These are phyloP conservation scores for Candida jianshihensis DNA, from an alignment of 805 yeast species.

Conservation along the genomic window DNA sequence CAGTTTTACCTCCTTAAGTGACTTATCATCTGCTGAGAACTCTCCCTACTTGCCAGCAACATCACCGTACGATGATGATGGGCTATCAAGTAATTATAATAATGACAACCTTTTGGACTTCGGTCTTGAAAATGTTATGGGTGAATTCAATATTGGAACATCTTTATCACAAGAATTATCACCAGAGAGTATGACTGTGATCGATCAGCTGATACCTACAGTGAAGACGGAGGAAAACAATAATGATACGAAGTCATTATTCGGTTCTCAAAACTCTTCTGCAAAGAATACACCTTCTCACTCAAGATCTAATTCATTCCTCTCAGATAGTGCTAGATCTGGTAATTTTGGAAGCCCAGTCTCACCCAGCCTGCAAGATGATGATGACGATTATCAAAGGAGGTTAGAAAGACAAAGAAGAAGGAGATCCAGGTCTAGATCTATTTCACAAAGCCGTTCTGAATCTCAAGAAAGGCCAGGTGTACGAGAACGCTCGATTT, in stretches of 20 bases:
- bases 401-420: slow-evolving; percentile 29
- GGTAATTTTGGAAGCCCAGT: slow-evolving; percentile 12
- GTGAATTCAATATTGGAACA: slow-evolving; percentile 2
- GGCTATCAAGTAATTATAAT: slow-evolving; percentile 1
- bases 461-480: too few species aligned
- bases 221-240: too few species aligned
- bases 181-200: slow-evolving; percentile 24
- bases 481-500: slow-evolving; percentile 23
- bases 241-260: slow-evolving; percentile 43
- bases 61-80: slow-evolving; percentile 17
- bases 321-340: slow-evolving; percentile 19
- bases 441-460: slow-evolving; percentile 20
- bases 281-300: slow-evolving; percentile 29
- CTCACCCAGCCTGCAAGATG: slow-evolving; percentile 10
- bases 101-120: slow-evolving; percentile 1
- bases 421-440: slow-evolving; percentile 22
- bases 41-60: slow-evolving; percentile 19
- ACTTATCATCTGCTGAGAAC: slow-evolving; percentile 18
- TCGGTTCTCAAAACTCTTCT: slow-evolving; percentile 36
- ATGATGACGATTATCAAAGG: slow-evolving; percentile 7
- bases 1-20: slow-evolving; percentile 11
- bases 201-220: slow-evolving; percentile 30
- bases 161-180: slow-evolving; percentile 18
- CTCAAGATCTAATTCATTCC: slow-evolving; percentile 25
- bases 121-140: slow-evolving; percentile 2